These are phyloP conservation scores for Penicillium longicatenatum DNA, from an alignment of 495 filamentous ascomycete genomes.

Conservation along the genomic window DNA sequence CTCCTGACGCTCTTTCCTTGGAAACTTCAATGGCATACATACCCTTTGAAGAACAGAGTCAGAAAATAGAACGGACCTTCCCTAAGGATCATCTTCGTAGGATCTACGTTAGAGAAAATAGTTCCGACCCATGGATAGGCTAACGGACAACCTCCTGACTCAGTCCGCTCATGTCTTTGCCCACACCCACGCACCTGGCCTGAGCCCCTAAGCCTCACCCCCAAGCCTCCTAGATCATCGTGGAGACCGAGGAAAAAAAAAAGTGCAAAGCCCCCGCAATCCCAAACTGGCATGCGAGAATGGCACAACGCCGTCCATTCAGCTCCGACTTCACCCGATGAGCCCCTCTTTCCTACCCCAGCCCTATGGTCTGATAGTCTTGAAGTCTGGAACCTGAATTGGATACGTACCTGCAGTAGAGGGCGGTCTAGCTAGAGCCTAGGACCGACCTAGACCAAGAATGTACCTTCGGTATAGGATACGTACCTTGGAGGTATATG, in stretches of 20 bases:
- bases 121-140: slow-evolving; percentile 13
- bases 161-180: not conserved
- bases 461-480: not conserved
- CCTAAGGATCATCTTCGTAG: not conserved
- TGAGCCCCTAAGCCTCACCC: not conserved
- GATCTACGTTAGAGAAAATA: not conserved
- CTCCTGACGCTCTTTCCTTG: not conserved
- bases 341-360: slow-evolving; percentile 1
- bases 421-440: slow-evolving; percentile 16
- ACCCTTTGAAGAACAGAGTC: not conserved
- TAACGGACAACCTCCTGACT: not conserved
- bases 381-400: not conserved
- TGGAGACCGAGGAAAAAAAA: slow-evolving; percentile 12
- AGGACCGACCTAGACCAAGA: slow-evolving; percentile 4
- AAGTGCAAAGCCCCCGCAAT: slow-evolving; percentile 27
- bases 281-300: slow-evolving; percentile 10
- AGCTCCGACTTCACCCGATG: slow-evolving; percentile 27
- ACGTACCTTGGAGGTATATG: not conserved
- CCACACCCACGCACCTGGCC: not conserved
- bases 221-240: slow-evolving; percentile 25
- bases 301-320: slow-evolving; percentile 17
- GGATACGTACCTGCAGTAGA: slow-evolving; percentile 30
- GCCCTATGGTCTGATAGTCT: slow-evolving; percentile 18
- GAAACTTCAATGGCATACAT: not conserved
- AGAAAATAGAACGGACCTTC: not conserved